These are phyloP conservation scores for Maudiozyma bulderi DNA, from an alignment of 805 yeast species.

Conservation along the genomic window DNA sequence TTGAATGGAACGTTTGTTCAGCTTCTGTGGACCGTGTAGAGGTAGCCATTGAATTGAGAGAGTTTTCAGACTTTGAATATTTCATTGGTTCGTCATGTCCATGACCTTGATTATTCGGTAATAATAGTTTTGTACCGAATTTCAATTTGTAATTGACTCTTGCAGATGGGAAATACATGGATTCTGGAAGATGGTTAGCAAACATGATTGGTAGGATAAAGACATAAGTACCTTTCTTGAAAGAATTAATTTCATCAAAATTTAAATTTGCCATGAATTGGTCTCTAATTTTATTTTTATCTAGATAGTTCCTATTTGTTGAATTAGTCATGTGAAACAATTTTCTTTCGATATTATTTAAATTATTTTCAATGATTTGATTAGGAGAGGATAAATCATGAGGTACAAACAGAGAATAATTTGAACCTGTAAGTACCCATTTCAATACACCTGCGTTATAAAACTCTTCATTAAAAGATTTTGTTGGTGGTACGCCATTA, in stretches of 20 bases:
- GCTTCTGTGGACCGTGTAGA: conserved; percentile 6
- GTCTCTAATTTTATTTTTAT: conserved; percentile 11
- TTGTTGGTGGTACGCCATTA: conserved; percentile 41
- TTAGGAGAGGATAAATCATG: conserved; percentile 15
- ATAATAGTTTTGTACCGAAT: conserved; percentile 7
- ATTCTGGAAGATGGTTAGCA: conserved; percentile 52
- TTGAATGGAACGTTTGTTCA: conserved; percentile 7
- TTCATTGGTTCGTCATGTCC: too few relatives aligned
- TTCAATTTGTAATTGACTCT: conserved; percentile 16
- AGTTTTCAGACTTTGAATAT: not conserved
- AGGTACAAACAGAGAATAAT: conserved; percentile 37
- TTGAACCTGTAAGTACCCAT: conserved; percentile 37
- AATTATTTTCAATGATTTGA: conserved; percentile 17
- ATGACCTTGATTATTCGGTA: not conserved
- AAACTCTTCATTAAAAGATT: conserved; percentile 35
- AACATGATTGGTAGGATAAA: conserved; percentile 53
- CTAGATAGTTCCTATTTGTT: conserved; percentile 11
- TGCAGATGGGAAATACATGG: conserved; percentile 33
- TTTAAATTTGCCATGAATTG: conserved; percentile 3
- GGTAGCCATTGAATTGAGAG: conserved; percentile 1
- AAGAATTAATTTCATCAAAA: not conserved
- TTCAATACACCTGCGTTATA: conserved; percentile 39
- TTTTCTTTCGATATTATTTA: conserved; percentile 9
- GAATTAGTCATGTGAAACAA: conserved; percentile 13
- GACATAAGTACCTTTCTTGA: conserved; percentile 58